A percentile compares a stretch with the other conserved stretches of the same genome.
These are phyloP conservation scores for Blastomyces silverae DNA, from an alignment of 2,329 filamentous ascomycete genomes.

Conservation along the genomic window DNA sequence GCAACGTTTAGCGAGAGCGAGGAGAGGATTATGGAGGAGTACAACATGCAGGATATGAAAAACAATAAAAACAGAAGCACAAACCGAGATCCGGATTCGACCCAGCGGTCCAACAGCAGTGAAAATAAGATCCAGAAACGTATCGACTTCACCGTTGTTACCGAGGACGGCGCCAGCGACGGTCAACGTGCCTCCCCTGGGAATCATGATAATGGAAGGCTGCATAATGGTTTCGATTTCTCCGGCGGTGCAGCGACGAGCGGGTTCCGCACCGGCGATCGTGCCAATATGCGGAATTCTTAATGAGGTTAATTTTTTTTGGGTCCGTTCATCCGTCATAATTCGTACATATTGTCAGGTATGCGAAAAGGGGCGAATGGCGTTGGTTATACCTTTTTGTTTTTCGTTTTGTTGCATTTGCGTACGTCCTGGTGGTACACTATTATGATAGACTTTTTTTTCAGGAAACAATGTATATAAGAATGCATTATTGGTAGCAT, in stretches of 20 bases:
- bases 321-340: not conserved
- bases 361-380: not conserved
- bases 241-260: not conserved
- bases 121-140: not conserved
- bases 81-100: not conserved
- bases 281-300: not conserved
- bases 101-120: not conserved
- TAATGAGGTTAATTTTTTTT: not conserved
- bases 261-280: not conserved
- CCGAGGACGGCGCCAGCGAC: not conserved
- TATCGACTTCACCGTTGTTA: slow-evolving; percentile 3
- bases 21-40: slow-evolving; percentile 8
- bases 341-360: not conserved
- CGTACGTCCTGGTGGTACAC: not conserved
- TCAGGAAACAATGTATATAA: not conserved
- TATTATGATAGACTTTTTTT: not conserved
- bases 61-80: not conserved
- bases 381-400: not conserved
- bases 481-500: not conserved
- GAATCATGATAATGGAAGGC: not conserved
- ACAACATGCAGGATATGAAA: slow-evolving; percentile 4
- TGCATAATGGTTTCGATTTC: not conserved
- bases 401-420: not conserved
- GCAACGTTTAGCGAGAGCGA: slow-evolving; percentile 12
- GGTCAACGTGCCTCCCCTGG: not conserved